phyloP scores from a whole-genome alignment of 768 basidiomycete genomes.

The Collybia nuda region DNA sequence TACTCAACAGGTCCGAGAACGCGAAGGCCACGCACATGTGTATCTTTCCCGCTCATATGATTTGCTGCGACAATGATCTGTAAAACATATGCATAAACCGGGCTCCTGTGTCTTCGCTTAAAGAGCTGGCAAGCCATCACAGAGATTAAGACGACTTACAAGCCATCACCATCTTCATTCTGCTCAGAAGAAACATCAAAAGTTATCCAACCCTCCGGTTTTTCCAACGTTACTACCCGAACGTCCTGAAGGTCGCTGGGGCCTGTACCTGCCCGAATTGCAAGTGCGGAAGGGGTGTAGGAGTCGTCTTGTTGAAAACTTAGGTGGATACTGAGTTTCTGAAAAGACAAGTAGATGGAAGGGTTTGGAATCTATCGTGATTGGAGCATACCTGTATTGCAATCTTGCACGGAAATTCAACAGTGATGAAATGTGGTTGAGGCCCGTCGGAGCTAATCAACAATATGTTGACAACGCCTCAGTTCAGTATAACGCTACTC shows the following conservation, averaged over 20 bases:
- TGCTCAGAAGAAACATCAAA: constrained; percentile 82
- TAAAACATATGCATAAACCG: constrained; percentile 85
- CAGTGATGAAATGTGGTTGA: constrained; percentile 94
- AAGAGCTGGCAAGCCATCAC: not conserved
- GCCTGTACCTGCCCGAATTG: constrained; percentile 90
- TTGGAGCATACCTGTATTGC: constrained; percentile 67
- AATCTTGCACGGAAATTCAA: constrained; percentile 90
- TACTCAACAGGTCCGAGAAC: constrained; percentile 88
- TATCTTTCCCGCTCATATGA: constrained; percentile 99
- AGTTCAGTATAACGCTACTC: constrained; percentile 28
- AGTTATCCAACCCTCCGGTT: constrained; percentile 93
- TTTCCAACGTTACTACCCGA: constrained; percentile 77
- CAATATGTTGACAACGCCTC: not conserved
- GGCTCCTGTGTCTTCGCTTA: constrained; percentile 52
- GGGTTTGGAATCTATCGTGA: not conserved
- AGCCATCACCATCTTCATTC: constrained; percentile 75
- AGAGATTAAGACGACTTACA: constrained; percentile 47
- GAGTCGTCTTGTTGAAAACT: constrained; percentile 89
- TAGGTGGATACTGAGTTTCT: constrained; percentile 88
- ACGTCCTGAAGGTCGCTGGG: constrained; percentile 92
- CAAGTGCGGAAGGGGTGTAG: constrained; percentile 91
- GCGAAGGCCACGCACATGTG: constrained; percentile 89
- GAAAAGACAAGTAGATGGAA: not conserved
- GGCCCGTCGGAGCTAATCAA: constrained; percentile 81
- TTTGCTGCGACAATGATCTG: constrained; percentile 91